Evolutionary conservation across 345 rosid genomes (phyloP).

Genomic region (Adansonia digitata): DNA sequence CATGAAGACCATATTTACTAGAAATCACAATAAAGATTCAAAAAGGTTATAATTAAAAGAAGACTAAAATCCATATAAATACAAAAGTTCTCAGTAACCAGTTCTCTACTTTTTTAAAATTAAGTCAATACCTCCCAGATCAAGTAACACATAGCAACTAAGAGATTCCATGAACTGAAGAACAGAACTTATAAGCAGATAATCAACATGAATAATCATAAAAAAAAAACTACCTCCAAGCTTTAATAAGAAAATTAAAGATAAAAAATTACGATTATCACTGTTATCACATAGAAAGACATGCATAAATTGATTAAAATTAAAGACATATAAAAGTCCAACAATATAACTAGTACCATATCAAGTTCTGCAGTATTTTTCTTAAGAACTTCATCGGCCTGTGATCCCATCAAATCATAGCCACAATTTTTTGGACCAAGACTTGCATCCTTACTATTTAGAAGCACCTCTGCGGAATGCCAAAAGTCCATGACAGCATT

Average conservation of each 20-base stretch:
- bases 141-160: not conserved
- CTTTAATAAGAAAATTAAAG: slow-evolving; percentile 8
- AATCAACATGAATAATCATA: not conserved
- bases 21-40: not conserved
- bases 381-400: slow-evolving; percentile 25
- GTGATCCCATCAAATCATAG: slow-evolving; percentile 22
- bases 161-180: not conserved
- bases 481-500: slow-evolving; percentile 86
- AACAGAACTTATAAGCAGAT: not conserved
- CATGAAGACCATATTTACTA: not conserved
- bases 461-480: slow-evolving; percentile 56
- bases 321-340: slow-evolving; percentile 10
- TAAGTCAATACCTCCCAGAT: not conserved
- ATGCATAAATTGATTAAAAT: not conserved
- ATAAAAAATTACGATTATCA: slow-evolving; percentile 3
- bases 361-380: slow-evolving; percentile 33
- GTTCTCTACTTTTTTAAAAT: not conserved
- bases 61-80: not conserved
- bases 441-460: slow-evolving; percentile 31
- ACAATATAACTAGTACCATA: slow-evolving; percentile 26
- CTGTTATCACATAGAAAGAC: not conserved
- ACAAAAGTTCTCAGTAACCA: not conserved
- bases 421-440: slow-evolving; percentile 21
- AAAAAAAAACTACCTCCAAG: not conserved
- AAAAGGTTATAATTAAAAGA: not conserved